Base-by-base conservation (phyloP, 2,329 filamentous ascomycete species). In the Phoma herbarum region DNA sequence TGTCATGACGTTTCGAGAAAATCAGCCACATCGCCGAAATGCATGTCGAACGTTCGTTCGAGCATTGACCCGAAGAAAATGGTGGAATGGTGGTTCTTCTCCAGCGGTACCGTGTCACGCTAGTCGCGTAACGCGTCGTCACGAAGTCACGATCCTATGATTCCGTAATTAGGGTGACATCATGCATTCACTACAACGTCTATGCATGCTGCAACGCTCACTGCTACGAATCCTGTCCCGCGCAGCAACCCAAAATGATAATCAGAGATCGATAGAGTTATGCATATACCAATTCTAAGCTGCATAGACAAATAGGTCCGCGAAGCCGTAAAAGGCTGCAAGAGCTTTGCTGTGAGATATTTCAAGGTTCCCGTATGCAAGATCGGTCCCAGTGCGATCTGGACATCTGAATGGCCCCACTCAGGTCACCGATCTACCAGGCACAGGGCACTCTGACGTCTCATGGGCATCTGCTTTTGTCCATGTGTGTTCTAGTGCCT, bases 51-150 rank as follows among this genome's bases (percentile, higher is more conserved):
- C 22, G 11, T 22, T 48, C 43, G 5, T 51, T 45, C 12, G n/a
- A 23, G 39, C 39, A 37, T n/a, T 45, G 18, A n/a, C 25, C 12
- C 18, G 11, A 22, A 16, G 25, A 29, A 6, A 3, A 11, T 12
- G 28, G n/a, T 28, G 23, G 18, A 22, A 25, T 11, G 25, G 31
- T 33, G 18, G 11, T 2, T 29, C 4, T 39, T 18, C 29, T 39
- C 14, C 29, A 11, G 28, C 22, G 12, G 22, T 29, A 14, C 31
- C 33, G 20, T 22, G 26, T 52, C 54, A 35, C 47, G 48, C 48
- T 57, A 47, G 39, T 45, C 54, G 48, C 54, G 54, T 47, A 47
- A 56, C 47, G 33, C 47, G 53, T 47, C 42, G n/a, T 57, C 48
- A 57, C 48, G 55, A 48, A 52, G 49, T 58, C 47, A 57, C 54